Base-by-base conservation (phyloP, 768 basidiomycete genomes). In the Boletus rubroflammeus region DNA sequence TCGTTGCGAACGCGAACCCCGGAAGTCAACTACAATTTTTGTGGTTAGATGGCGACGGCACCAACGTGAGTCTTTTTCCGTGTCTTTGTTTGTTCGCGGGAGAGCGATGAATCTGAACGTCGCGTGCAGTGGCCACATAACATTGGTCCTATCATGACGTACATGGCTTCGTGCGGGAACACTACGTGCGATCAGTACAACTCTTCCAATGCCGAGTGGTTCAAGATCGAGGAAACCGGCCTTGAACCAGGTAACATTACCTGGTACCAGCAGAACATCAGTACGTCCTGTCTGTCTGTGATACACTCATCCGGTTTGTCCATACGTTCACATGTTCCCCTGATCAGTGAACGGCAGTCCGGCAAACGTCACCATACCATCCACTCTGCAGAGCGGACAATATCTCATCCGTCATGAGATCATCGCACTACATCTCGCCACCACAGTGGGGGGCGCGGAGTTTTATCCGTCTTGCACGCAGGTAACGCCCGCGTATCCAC, bases 371-470 rank as follows among this genome's bases (percentile, higher is more conserved):
- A 74, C 70, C 0, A 61, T 85, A 44, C 84, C 84, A 1, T 56
- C 68, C 19, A 78, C 77, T 42, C 66, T 92, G 50, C 75, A 81
- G 3, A 71, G 85, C 3, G 90, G 90, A 5, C 81, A 85, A 60
- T 91, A 91, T 67, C 74, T 92, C 54, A 67, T 90, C 64, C 86
- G 89, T 1, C 84, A 89, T 67, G 89, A 92, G 66, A 85, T 91
- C 68, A 84, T 91, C 66, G 84, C 85, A 10, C 80, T 91, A 14
- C 90, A 91, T 62, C 76, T 84, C 43, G 88, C 78, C 6, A 75
- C 64, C n/a, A 58, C 62, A 2, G 10, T 63, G 17, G 82, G 83
- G 6, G 86, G 86, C 19, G 89, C 87, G 1, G 90, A 93, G 70
- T 92, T 90, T 70, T 93, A 93, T 67, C 84, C 86, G 0, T 80